phyloP scores from a whole-genome alignment of 2,329 filamentous ascomycete species.

The Anthostomella pinea region DNA sequence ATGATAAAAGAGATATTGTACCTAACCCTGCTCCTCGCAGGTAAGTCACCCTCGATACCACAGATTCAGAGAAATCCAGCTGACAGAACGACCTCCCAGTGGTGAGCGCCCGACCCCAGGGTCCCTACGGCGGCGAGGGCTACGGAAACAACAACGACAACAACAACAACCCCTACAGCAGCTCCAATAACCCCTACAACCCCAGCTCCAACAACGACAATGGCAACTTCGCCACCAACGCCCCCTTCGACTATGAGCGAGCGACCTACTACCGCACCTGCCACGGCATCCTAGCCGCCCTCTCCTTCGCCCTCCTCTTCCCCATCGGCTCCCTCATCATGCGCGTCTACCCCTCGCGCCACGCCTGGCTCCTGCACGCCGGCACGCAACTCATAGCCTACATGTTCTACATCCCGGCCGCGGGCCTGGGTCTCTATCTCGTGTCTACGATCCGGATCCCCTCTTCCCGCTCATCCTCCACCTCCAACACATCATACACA shows the following conservation, averaged over 20 bases:
- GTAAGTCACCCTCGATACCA: no score
- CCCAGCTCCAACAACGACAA: conserved; percentile 2
- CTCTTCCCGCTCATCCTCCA: conserved; percentile 12
- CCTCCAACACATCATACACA: no score
- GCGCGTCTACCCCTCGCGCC: conserved; percentile 35
- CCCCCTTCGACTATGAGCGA: conserved; percentile 27
- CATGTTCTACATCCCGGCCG: conserved; percentile 37
- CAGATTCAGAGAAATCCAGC: no score
- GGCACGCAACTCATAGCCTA: conserved; percentile 37
- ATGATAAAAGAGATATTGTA: no score
- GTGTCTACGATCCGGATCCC: conserved; percentile 33
- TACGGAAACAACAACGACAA: conserved; percentile 1
- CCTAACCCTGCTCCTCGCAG: no score
- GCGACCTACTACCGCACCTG: conserved; percentile 33
- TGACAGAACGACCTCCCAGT: conserved; percentile 2
- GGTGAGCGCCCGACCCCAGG: conserved; percentile 5
- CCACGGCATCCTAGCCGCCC: conserved; percentile 41
- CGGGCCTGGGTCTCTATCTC: conserved; percentile 42
- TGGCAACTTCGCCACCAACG: conserved; percentile 1
- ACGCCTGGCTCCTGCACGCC: conserved; percentile 39
- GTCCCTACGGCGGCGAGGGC: conserved; percentile 3
- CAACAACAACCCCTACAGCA: conserved; percentile 1
- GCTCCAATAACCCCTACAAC: conserved; percentile 8
- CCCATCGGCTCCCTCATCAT: conserved; percentile 43
- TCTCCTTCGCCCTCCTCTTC: conserved; percentile 43